Evolutionary conservation across 768 basidiomycete species (phyloP), one percentile per base, ranked within the genome.

Genomic region (Suillus brevipes): DNA sequence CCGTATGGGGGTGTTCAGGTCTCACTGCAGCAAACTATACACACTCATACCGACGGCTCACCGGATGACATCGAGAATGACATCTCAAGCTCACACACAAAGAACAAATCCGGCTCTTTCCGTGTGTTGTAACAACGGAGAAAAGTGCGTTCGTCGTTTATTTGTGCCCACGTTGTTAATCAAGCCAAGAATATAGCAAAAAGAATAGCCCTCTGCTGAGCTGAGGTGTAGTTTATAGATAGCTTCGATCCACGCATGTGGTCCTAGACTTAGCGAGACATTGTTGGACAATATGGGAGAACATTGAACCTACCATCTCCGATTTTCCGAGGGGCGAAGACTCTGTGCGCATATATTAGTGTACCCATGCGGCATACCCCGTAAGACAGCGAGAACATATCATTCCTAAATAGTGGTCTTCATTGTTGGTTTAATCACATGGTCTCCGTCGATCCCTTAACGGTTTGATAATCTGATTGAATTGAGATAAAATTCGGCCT

Each of bases 1-100:
- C 65, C 60, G 38, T 53, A 66, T 7, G 56, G 65, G 23, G 49
- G 65, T 8, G 65, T 57, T 28, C 66, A 67, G 25, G 55, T 67
- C 9, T 57, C 59, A 3, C 25, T 67, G 28, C 40, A 61, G 36
- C 52, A 66, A 28, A 61, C 18, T 23, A 28, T 66, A 25, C 66
- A 67, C 4, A 67, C 65, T 7, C 66, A 61, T 36, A 47, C 60
- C 40, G 66, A 67, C 49, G 25, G 25, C n/a, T 53, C 53, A 40
- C 47, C 49, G 12, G 52, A 14, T 10, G 65, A 57, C 18, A 14
- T 38, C 6, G 56, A 50, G 18, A 64, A n/a, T 57, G 50, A 43
- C 13, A 34, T 37, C 38, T 12, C 38, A 31, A 53, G 37, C 31
- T 12, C 40, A 18, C 9, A 6, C 7, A 14, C 25, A 37, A 31